A percentile compares a stretch with the other conserved stretches of the same genome.
Conservation (phyloP, 371 early-diverging fungal genomes). For the Apophysomyces variabilis region DNA sequence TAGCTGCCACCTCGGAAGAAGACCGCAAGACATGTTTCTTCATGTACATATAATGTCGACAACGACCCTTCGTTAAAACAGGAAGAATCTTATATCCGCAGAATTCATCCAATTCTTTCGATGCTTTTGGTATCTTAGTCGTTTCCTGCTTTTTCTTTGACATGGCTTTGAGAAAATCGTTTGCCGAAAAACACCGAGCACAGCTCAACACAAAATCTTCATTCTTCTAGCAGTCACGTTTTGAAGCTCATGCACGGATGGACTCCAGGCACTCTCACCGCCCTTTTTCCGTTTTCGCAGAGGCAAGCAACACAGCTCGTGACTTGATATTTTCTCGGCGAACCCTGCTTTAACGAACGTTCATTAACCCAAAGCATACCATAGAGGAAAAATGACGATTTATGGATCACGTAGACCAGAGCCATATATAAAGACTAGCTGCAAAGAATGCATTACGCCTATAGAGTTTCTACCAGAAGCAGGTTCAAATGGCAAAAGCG, state of each 20-base stretch:
- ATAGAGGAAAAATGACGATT: conserved; percentile 19
- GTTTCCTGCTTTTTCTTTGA: background rate
- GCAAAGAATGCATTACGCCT: conserved; percentile 43
- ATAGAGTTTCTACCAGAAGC: conserved; percentile 48
- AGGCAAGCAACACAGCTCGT: no score
- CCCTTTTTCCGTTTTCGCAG: no score
- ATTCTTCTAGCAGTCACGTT: no score
- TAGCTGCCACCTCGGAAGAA: conserved; percentile 51
- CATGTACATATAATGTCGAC: conserved; percentile 73
- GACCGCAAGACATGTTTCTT: conserved; percentile 71
- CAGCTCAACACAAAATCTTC: no score
- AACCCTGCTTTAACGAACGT: background rate
- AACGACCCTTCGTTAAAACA: conserved; percentile 46
- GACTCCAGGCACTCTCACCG: no score
- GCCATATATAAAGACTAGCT: conserved; percentile 52
- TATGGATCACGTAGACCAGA: conserved; percentile 47
- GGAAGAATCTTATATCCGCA: conserved; percentile 63
- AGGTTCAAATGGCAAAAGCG: conserved; percentile 27
- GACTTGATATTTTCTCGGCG: background rate
- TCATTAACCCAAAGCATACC: conserved; percentile 18
- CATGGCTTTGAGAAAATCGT: background rate
- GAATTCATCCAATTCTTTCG: conserved; percentile 48
- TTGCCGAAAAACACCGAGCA: background rate
- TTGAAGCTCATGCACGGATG: no score
- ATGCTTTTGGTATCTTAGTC: conserved; percentile 2